These are phyloP conservation scores for Cardamine resedifolia DNA, from an alignment of 345 rosid species.

Conservation along the genomic window DNA sequence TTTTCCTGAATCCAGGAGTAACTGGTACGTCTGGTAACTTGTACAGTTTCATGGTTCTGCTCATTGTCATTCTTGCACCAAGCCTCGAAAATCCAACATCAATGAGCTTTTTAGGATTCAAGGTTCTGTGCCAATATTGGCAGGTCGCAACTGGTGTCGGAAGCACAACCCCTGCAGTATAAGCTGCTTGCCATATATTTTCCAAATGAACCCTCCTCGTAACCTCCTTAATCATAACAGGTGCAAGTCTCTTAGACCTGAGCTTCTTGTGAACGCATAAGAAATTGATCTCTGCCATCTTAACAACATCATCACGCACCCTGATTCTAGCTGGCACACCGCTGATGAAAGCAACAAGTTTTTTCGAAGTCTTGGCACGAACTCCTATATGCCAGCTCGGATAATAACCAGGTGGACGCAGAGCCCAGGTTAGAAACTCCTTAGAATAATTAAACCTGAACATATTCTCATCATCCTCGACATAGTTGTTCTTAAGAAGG, in stretches of 20 bases:
- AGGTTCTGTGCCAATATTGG: slow-evolving; percentile 94
- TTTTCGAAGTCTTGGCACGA: slow-evolving; percentile 73
- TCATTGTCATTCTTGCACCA: slow-evolving; percentile 95
- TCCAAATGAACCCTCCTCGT: slow-evolving; percentile 91
- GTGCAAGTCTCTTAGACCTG: slow-evolving; percentile 89
- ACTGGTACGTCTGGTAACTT: slow-evolving; percentile 67
- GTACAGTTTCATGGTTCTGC: slow-evolving; percentile 86
- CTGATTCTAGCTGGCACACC: slow-evolving; percentile 89
- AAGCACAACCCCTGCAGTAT: slow-evolving; percentile 89
- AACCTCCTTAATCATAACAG: slow-evolving; percentile 98
- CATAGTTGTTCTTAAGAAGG: slow-evolving; percentile 80
- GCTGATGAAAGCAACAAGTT: slow-evolving; percentile 86
- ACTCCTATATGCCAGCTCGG: slow-evolving; percentile 89
- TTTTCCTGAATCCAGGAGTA: slow-evolving; percentile 85
- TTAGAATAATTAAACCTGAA: slow-evolving; percentile 92
- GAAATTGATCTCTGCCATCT: slow-evolving; percentile 94
- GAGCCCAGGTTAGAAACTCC: slow-evolving; percentile 89
- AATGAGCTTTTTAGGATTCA: slow-evolving; percentile 94
- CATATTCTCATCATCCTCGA: slow-evolving; percentile 95
- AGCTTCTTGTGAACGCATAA: slow-evolving; percentile 94
- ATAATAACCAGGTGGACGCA: slow-evolving; percentile 79
- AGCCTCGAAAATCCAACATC: slow-evolving; percentile 95
- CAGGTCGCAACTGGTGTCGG: slow-evolving; percentile 89
- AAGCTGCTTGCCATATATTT: slow-evolving; percentile 94
- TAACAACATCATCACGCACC: slow-evolving; percentile 68